Conservation (phyloP, 306 rosid genomes). For the Morella rubra region DNA sequence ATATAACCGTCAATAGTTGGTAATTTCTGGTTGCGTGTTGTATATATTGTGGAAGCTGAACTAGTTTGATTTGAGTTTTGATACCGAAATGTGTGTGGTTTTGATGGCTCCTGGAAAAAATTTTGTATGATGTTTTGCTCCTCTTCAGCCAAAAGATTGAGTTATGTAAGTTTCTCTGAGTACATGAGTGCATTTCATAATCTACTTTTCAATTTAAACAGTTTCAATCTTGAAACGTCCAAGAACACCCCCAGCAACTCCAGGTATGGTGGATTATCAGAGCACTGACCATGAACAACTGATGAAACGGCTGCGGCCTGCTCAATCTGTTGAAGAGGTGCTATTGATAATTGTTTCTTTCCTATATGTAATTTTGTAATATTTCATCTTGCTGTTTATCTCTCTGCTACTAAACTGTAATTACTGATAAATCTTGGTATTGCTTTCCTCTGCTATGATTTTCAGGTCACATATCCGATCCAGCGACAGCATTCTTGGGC, state of each 20-base stretch:
- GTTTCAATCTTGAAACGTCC: constrained; percentile 75
- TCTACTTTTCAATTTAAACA: constrained; percentile 26
- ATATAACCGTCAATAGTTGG: neutral
- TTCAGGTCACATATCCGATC: constrained; percentile 65
- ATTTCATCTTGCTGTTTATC: constrained; percentile 4
- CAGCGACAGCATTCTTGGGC: constrained; percentile 71
- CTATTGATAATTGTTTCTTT: constrained; percentile 22
- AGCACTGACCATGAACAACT: constrained; percentile 72
- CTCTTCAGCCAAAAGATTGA: too few species aligned
- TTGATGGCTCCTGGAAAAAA: neutral
- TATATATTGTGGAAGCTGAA: neutral
- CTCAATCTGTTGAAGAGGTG: constrained; percentile 78
- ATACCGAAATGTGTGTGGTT: neutral
- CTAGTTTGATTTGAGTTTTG: neutral
- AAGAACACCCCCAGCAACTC: constrained; percentile 64
- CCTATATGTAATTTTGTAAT: constrained; percentile 18
- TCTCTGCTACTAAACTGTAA: constrained; percentile 22
- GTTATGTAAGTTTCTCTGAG: too few species aligned
- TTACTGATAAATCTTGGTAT: constrained; percentile 24
- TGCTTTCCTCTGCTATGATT: constrained; percentile 25
- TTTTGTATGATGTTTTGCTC: neutral
- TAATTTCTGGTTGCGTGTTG: neutral
- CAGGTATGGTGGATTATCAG: constrained; percentile 71
- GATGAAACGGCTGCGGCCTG: constrained; percentile 64
- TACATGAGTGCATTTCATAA: neutral